These are phyloP conservation scores for Trypanosomatidae sp. DNA, from an alignment of 208 protist genomes.

Conservation along the genomic window DNA sequence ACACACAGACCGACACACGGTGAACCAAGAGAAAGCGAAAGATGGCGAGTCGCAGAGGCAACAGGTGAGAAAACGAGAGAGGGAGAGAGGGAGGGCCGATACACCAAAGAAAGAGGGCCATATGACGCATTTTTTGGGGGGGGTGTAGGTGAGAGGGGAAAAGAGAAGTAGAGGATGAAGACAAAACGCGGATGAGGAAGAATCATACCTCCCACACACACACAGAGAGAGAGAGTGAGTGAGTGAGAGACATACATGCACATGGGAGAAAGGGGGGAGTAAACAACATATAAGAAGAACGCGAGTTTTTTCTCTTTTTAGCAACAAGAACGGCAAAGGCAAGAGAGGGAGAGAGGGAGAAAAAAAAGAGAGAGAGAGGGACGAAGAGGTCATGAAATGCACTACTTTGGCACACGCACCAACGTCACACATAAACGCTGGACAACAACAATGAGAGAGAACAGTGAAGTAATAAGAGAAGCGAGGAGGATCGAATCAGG, in stretches of 20 bases:
- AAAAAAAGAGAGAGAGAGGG: not conserved
- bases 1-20: not conserved
- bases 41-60: not conserved
- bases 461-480: not conserved
- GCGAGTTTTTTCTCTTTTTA: not conserved
- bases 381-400: not conserved
- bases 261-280: not conserved
- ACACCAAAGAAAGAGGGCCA: not conserved
- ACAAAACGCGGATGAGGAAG: too few relatives aligned
- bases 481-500: not conserved
- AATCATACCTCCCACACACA: not conserved
- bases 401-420: not conserved
- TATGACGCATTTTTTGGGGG: too few relatives aligned
- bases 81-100: not conserved
- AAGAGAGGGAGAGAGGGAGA: not conserved
- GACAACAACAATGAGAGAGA: not conserved
- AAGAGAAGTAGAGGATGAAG: not conserved
- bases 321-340: not conserved
- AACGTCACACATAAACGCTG: not conserved
- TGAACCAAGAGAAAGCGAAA: not conserved
- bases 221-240: not conserved
- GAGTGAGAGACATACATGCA: not conserved
- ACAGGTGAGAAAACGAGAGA: not conserved
- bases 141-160: not conserved
- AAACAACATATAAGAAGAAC: not conserved